Conservation (phyloP, 768 basidiomycete genomes). For the Piloderma croceum region DNA sequence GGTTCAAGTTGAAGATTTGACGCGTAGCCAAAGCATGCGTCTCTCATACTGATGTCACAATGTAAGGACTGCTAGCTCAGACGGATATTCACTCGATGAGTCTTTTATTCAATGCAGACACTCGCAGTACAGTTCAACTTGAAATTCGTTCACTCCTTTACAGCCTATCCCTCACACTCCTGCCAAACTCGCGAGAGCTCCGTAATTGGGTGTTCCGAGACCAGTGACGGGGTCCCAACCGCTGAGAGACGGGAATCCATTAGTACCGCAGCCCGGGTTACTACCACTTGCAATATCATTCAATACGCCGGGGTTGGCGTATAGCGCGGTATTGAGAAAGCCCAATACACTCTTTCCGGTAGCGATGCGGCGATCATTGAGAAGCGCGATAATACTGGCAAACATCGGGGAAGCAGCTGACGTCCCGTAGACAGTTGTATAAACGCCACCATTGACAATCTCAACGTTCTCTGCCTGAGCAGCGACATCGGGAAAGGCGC, state of each 20-base stretch:
- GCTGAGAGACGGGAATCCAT: slow-evolving; percentile 11
- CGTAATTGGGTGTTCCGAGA: slow-evolving; percentile 24
- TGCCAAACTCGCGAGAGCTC: too few species aligned
- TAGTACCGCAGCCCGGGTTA: slow-evolving; percentile 8
- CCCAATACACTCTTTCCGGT: neutral
- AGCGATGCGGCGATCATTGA: neutral
- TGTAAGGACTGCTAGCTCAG: too few species aligned
- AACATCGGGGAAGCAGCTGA: neutral
- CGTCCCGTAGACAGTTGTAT: slow-evolving; percentile 34
- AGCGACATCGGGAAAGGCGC: slow-evolving; percentile 44
- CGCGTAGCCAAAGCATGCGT: too few species aligned
- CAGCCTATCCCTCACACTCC: too few species aligned
- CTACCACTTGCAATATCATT: slow-evolving; percentile 10
- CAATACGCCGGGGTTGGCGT: slow-evolving; percentile 1
- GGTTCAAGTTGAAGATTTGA: too few species aligned
- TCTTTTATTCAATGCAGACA: too few species aligned
- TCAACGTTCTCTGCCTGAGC: slow-evolving; percentile 31
- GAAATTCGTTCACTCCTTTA: too few species aligned
- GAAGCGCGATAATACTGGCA: slow-evolving; percentile 3
- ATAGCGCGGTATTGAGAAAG: slow-evolving; percentile 3
- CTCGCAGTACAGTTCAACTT: too few species aligned
- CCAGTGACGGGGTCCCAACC: slow-evolving; percentile 33
- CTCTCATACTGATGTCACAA: too few species aligned
- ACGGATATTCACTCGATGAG: too few species aligned
- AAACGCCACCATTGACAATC: slow-evolving; percentile 22